These are phyloP conservation scores for Carpinus fangiana DNA, from an alignment of 306 rosid species.

Conservation along the genomic window DNA sequence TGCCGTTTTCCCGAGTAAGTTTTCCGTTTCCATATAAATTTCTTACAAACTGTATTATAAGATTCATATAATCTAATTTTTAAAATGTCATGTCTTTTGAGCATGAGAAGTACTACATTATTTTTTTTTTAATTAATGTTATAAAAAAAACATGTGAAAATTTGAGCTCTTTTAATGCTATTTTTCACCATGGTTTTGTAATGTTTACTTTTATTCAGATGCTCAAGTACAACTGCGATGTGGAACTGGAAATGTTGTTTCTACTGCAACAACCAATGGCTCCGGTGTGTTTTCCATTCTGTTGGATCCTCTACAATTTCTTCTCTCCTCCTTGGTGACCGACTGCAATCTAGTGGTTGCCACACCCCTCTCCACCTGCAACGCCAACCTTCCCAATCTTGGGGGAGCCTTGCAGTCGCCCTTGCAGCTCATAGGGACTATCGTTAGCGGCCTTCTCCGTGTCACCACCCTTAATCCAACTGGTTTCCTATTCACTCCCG, in stretches of 20 bases:
- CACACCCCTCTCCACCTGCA: slow-evolving; percentile 41
- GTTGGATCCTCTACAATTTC: slow-evolving; percentile 25
- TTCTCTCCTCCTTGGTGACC: slow-evolving; percentile 17
- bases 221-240: slow-evolving; percentile 36
- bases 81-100: too few relatives aligned
- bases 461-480: slow-evolving; percentile 22
- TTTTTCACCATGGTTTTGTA: background rate
- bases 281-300: slow-evolving; percentile 21
- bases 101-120: too few relatives aligned
- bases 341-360: slow-evolving; percentile 31
- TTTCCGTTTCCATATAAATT: background rate
- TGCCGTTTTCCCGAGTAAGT: slow-evolving; percentile 37
- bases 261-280: slow-evolving; percentile 26
- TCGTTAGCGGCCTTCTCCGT: slow-evolving; percentile 2
- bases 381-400: slow-evolving; percentile 24
- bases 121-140: too few relatives aligned
- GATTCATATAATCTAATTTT: too few relatives aligned
- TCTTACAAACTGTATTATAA: too few relatives aligned
- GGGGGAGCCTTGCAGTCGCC: slow-evolving; percentile 20
- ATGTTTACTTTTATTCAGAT: slow-evolving; percentile 5
- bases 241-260: slow-evolving; percentile 29
- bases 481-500: slow-evolving; percentile 10
- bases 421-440: slow-evolving; percentile 10
- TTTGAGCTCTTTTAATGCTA: too few relatives aligned
- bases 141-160: too few relatives aligned